Base-by-base conservation (phyloP, 2,329 filamentous ascomycete genomes). In the Fonsecaea nubica region DNA sequence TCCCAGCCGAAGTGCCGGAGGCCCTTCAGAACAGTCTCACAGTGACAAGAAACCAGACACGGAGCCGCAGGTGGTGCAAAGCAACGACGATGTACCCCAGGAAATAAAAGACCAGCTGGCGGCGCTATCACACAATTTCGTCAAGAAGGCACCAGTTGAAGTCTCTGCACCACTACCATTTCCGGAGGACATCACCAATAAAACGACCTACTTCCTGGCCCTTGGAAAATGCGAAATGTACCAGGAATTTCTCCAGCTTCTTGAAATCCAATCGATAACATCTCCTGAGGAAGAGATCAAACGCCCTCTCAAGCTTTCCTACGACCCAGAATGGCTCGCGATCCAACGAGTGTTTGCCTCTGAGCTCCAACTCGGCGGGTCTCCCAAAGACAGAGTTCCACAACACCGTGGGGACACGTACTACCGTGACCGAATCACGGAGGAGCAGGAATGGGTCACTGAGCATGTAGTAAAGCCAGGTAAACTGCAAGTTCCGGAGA, bases 271-370 rank as follows among this genome's bases (percentile, higher is more conserved):
- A 2, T 82, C 87, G 2, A 74, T 84, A 50, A 79, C 83, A 15
- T 66, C 78, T 0, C 69, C 77, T 3, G 62, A 69, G 36, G 57
- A 55, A 10, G 57, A 67, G 8, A 58, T 72, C 32, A 8, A 80
- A 15, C 78, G 81, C 1, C 87, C 88, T 0, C 85, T 87, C 71
- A 82, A 80, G 10, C 83, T 97, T 0, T 82, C 88, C 56, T 98
- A 99, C 76, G 95, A 99, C 77, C 87, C 89, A 10, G 95, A 99
- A 80, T 99, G 94, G 94, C 88, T 99, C 7, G 91, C 95, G 50
- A 97, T 99, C 70, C 93, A 90, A 12, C 90, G 94, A 50, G 90
- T 89, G 7, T 96, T 98, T 75, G 87, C 91, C 48, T 73, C 82
- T 2, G 83, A 87, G 48, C 82, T 95, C 1, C 78, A 81, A 1